Evolutionary conservation across 495 filamentous ascomycete species (phyloP).

Genomic region (Hypoxylon rickii): DNA sequence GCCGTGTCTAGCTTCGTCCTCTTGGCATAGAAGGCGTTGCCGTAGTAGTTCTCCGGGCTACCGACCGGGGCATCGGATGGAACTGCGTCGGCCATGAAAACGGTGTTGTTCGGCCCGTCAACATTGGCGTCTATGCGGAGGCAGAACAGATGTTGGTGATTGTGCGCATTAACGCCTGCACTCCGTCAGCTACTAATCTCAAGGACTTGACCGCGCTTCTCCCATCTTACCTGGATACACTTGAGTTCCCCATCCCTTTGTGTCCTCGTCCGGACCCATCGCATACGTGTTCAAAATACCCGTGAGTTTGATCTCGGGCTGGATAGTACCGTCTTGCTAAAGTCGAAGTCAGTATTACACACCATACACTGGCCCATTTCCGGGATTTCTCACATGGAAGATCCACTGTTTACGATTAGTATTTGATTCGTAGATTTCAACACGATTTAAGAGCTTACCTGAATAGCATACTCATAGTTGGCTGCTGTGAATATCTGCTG

Average conservation of each 20-base stretch:
- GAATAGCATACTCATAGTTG: constrained; percentile 92
- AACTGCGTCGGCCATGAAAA: constrained; percentile 79
- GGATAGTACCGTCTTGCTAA: constrained; percentile 83
- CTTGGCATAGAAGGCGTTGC: constrained; percentile 93
- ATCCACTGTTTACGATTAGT: constrained; percentile 70
- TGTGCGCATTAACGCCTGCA: constrained; percentile 65
- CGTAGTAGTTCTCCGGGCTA: constrained; percentile 82
- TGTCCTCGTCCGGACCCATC: constrained; percentile 82
- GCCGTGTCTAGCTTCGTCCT: constrained; percentile 81
- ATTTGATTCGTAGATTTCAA: neutral
- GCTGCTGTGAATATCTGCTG: constrained; percentile 95
- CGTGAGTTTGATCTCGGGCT: constrained; percentile 93
- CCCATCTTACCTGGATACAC: constrained; percentile 86
- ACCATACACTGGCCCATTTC: neutral
- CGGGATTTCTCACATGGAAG: constrained; percentile 61
- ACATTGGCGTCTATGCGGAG: constrained; percentile 88
- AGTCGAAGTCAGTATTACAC: constrained; percentile 9
- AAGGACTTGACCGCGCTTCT: constrained; percentile 30
- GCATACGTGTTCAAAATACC: constrained; percentile 94
- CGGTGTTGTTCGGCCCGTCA: constrained; percentile 83
- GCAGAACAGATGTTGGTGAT: constrained; percentile 97
- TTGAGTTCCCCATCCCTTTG: constrained; percentile 88
- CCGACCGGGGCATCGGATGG: constrained; percentile 71
- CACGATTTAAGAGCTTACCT: constrained; percentile 10
- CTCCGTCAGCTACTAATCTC: no score